These are phyloP conservation scores for Fistulifera pelliculosa DNA, from an alignment of 108 stramenopile genomes.

Conservation along the genomic window DNA sequence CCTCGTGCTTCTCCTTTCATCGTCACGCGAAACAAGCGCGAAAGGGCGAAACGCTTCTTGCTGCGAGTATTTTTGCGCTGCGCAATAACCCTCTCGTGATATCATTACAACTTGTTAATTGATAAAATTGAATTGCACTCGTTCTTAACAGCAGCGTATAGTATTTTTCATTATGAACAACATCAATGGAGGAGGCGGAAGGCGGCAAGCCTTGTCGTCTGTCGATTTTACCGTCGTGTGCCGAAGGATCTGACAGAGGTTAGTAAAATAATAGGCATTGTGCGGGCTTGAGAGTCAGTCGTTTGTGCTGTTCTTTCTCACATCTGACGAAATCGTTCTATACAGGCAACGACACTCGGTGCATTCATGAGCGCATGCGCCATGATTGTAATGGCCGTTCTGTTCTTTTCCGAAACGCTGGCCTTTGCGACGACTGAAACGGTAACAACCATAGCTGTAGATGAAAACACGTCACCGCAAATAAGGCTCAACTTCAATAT, in stretches of 20 bases:
- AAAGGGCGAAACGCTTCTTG: no score
- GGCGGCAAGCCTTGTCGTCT: conserved; percentile 43
- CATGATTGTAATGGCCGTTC: conserved; percentile 77
- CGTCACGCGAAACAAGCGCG: no score
- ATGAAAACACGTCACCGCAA: conserved; percentile 83
- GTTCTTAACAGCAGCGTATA: no score
- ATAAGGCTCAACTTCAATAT: conserved; percentile 89
- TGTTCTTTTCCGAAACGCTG: conserved; percentile 88
- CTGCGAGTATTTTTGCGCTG: no score
- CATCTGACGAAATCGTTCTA: background rate
- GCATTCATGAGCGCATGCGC: conserved; percentile 76
- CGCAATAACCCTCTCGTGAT: no score
- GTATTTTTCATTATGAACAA: conserved; percentile 59
- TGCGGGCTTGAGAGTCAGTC: background rate
- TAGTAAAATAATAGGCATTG: conserved; percentile 9
- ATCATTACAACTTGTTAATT: no score
- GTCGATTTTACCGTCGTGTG: conserved; percentile 76
- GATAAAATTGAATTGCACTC: no score
- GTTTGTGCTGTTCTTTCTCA: background rate
- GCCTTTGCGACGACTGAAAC: conserved; percentile 82
- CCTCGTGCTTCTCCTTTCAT: no score
- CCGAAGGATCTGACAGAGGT: conserved; percentile 84
- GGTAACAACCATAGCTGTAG: conserved; percentile 74
- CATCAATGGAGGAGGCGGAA: conserved; percentile 49
- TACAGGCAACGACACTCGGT: conserved; percentile 74